Percentiles rank a stretch among this genome's conserved stretches.
These are phyloP conservation scores for Colletotrichum theobromicola DNA, from an alignment of 2,329 filamentous ascomycete genomes.

Conservation along the genomic window DNA sequence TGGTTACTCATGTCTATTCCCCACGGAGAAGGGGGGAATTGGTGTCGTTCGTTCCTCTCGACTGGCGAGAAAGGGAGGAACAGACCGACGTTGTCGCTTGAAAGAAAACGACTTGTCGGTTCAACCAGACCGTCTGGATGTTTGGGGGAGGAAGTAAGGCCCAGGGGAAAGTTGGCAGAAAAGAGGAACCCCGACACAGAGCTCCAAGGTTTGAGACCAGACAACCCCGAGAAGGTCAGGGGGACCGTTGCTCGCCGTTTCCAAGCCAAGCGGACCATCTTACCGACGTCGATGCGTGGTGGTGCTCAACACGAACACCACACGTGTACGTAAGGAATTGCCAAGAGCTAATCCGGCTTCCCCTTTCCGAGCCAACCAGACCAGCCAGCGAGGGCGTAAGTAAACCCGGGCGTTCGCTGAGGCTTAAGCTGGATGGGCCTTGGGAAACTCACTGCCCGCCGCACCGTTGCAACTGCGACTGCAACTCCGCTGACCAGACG, in stretches of 20 bases:
- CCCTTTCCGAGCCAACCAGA: neutral
- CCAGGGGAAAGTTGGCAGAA: neutral
- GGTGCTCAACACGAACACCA: neutral
- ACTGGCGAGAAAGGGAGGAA: neutral
- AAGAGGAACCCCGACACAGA: neutral
- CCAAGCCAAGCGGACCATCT: neutral
- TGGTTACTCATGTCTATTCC: conserved; percentile 13
- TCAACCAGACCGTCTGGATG: neutral
- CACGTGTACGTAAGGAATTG: conserved; percentile 7
- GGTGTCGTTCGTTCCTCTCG: neutral
- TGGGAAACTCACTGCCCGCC: neutral
- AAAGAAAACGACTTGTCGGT: neutral
- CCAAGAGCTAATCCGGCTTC: neutral
- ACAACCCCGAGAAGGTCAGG: neutral
- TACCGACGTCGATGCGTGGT: neutral
- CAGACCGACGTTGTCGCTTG: neutral
- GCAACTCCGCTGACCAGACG: conserved; percentile 4
- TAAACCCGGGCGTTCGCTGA: neutral
- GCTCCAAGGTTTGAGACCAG: neutral
- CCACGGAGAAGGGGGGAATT: neutral
- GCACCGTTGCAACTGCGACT: neutral
- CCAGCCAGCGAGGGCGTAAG: neutral
- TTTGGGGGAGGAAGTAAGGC: neutral
- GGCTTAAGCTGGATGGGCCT: neutral
- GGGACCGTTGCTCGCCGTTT: neutral